These are phyloP conservation scores for Silene latifolia DNA, from an alignment of 148 eudicot genomes.

Conservation along the genomic window DNA sequence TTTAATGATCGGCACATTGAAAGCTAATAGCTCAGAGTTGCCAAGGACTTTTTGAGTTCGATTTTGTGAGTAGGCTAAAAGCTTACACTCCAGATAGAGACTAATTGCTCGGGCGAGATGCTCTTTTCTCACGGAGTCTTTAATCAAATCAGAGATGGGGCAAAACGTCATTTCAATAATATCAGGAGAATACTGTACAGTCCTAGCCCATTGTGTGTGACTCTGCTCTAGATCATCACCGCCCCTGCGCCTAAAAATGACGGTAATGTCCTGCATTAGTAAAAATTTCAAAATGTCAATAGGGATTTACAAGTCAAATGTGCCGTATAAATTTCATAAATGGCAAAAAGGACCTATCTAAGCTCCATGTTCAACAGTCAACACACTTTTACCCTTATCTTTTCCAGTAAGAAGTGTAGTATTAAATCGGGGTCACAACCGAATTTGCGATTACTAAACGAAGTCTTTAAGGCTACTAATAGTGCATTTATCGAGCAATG, in stretches of 20 bases:
- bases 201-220: constrained; percentile 72
- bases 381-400: neutral
- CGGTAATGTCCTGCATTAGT: constrained; percentile 83
- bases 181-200: constrained; percentile 77
- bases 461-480: neutral
- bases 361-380: neutral
- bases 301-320: neutral
- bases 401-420: no score
- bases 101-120: constrained; percentile 67
- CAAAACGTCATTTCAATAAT: constrained; percentile 77
- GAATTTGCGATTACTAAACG: neutral
- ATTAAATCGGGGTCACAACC: neutral
- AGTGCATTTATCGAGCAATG: neutral
- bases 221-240: constrained; percentile 95
- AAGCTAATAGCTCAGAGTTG: neutral
- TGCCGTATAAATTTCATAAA: neutral
- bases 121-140: constrained; percentile 60
- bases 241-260: constrained; percentile 94
- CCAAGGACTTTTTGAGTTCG: neutral
- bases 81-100: constrained; percentile 86
- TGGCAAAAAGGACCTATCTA: neutral
- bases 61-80: constrained; percentile 6
- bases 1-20: neutral
- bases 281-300: constrained; percentile 16
- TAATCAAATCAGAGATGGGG: constrained; percentile 68